A percentile compares a stretch with the other conserved stretches of the same genome.
Conservation (phyloP, 148 eudicot species). For the Chenopodium quinoa region DNA sequence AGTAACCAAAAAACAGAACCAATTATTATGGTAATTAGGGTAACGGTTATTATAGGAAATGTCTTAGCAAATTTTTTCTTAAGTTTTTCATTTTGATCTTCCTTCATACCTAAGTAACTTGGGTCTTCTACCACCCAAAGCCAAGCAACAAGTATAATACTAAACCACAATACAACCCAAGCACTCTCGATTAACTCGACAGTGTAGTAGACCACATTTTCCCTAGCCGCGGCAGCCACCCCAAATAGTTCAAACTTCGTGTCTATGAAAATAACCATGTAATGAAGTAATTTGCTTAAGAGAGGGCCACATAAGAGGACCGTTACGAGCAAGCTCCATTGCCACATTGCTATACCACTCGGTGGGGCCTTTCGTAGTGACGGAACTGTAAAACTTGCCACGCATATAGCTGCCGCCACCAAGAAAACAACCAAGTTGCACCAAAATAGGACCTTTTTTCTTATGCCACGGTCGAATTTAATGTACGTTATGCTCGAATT, state of each 20-base stretch:
- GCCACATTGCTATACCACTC: constrained; percentile 28
- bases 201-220: constrained; percentile 18
- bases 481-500: no score
- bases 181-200: constrained; percentile 26
- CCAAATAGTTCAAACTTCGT: background rate
- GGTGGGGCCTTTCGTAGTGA: background rate
- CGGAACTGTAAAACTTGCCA: constrained; percentile 8
- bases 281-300: background rate
- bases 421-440: no score
- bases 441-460: no score
- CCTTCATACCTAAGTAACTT: constrained; percentile 16
- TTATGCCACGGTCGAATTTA: no score
- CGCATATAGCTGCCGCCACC: no score
- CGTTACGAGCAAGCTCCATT: constrained; percentile 27
- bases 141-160: constrained; percentile 29
- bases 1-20: constrained; percentile 27
- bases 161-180: constrained; percentile 27
- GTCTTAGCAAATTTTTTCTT: no score
- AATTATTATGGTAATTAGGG: constrained; percentile 19
- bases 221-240: background rate
- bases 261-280: background rate
- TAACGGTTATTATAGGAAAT: background rate
- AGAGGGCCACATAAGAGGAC: constrained; percentile 27
- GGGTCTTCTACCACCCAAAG: constrained; percentile 25
- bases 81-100: constrained; percentile 1